Evolutionary conservation across 2,329 filamentous ascomycete species (phyloP).

Genomic region (Geosmithia putterillii): DNA sequence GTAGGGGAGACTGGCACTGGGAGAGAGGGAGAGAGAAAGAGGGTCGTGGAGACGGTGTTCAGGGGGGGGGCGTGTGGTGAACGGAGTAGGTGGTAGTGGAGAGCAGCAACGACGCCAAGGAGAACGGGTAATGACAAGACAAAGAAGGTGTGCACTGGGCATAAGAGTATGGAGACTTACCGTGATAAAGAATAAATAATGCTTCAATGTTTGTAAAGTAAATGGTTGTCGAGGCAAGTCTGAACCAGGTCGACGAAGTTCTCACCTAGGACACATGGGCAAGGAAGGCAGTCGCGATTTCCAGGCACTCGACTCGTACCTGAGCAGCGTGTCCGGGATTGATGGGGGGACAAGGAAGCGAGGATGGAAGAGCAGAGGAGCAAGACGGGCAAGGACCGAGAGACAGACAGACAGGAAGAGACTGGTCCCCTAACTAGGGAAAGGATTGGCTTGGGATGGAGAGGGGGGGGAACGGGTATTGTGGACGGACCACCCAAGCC

Average conservation of each 20-base stretch:
- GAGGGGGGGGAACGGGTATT: background rate
- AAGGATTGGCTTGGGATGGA: background rate
- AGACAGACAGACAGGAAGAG: background rate
- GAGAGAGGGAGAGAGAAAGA: background rate
- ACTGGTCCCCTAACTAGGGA: background rate
- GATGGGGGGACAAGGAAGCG: slow-evolving; percentile 3
- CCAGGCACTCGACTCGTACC: too few relatives aligned
- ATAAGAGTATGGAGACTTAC: background rate
- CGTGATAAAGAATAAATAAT: background rate
- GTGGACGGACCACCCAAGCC: background rate
- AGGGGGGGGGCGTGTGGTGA: background rate
- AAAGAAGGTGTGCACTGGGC: background rate
- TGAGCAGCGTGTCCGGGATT: too few relatives aligned
- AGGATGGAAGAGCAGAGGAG: background rate
- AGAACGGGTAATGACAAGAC: background rate
- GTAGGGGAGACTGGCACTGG: background rate
- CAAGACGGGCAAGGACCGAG: background rate
- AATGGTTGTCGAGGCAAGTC: too few relatives aligned
- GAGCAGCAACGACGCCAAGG: background rate
- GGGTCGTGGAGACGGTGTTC: background rate
- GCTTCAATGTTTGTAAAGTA: too few relatives aligned
- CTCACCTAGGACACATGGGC: too few relatives aligned
- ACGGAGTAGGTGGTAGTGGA: background rate
- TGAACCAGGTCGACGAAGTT: too few relatives aligned
- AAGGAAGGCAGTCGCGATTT: too few relatives aligned